Percentiles rank a stretch among this genome's conserved stretches.
These are phyloP conservation scores for Pestalotiopsis sp. DNA, from an alignment of 2,329 filamentous ascomycete genomes.

Conservation along the genomic window DNA sequence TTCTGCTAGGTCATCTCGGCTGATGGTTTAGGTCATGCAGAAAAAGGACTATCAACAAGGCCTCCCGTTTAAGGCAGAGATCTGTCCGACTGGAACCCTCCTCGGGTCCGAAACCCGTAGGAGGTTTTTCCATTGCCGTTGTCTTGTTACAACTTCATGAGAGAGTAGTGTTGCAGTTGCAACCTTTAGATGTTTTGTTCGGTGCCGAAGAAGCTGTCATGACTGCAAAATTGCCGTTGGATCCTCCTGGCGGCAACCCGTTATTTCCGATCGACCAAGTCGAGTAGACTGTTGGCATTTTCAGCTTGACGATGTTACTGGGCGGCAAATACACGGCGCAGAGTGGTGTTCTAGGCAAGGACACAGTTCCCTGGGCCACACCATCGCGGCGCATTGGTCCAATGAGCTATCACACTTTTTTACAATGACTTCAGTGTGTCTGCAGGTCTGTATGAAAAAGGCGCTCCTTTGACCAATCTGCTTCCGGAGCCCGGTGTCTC, in stretches of 20 bases:
- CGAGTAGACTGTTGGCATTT: not conserved
- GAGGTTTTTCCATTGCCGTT: not conserved
- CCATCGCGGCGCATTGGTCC: not conserved
- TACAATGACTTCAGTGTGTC: conserved; percentile 2
- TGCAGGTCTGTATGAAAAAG: conserved; percentile 3
- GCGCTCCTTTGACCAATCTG: not conserved
- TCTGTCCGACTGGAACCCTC: not conserved
- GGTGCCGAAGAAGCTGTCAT: not conserved
- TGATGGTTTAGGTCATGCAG: not conserved
- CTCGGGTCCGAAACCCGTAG: not conserved
- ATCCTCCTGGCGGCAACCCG: not conserved
- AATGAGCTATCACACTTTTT: not conserved
- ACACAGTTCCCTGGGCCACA: not conserved
- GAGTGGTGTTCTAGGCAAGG: conserved; percentile 2
- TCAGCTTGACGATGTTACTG: not conserved
- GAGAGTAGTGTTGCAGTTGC: not conserved
- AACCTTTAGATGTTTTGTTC: not conserved
- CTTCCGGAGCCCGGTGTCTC: not conserved
- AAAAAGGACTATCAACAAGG: not conserved
- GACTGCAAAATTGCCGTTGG: conserved; percentile 2
- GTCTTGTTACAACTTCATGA: not conserved
- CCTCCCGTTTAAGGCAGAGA: not conserved
- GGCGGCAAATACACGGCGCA: conserved; percentile 10
- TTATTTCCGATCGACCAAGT: not conserved
- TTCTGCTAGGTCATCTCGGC: not conserved